A percentile compares a stretch with the other conserved stretches of the same genome.
phyloP scores from a whole-genome alignment of 345 rosid genomes.

The Eucalyptus grandis region DNA sequence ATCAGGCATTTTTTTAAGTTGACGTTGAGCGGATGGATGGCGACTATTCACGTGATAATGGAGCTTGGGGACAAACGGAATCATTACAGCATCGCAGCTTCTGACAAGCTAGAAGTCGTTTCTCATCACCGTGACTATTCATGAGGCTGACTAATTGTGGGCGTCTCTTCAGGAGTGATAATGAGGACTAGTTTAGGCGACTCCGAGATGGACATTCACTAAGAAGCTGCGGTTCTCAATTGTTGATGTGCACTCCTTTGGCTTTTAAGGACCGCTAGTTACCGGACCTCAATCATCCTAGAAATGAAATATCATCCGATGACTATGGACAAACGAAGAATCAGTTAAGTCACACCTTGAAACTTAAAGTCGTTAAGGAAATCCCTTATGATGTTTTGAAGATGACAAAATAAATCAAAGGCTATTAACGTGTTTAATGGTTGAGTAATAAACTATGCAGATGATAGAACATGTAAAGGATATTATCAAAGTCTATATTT shows the following conservation, averaged over 20 bases:
- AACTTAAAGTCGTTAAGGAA: no score
- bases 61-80: neutral
- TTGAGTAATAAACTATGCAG: no score
- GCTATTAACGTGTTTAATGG: no score
- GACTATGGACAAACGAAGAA: no score
- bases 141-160: neutral
- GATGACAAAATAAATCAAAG: no score
- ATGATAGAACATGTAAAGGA: no score
- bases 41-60: accelerated
- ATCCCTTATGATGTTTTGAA: no score
- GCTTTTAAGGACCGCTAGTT: neutral
- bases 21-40: neutral
- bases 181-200: neutral
- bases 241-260: neutral
- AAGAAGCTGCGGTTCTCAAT: neutral
- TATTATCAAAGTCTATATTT: no score
- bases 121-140: neutral
- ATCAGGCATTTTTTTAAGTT: neutral
- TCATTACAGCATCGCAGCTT: neutral
- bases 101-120: neutral
- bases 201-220: neutral
- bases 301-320: neutral
- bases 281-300: neutral
- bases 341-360: no score
- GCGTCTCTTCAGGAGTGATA: neutral